Percentiles rank a stretch among this genome's conserved stretches.
Evolutionary conservation across 768 basidiomycete species (phyloP).

Genomic region (Boletus sp.): DNA sequence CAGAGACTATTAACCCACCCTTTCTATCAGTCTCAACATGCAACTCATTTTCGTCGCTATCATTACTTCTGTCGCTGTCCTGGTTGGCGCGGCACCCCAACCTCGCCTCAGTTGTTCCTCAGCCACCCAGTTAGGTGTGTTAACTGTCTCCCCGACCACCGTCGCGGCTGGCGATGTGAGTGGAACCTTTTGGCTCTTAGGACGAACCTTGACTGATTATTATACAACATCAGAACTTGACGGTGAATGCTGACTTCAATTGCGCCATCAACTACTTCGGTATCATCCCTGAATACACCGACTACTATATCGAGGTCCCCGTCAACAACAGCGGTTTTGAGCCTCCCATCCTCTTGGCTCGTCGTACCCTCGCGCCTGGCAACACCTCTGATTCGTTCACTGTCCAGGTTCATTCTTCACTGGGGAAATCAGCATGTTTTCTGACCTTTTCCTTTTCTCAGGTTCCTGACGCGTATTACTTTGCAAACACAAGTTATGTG

Average conservation of each 20-base stretch:
- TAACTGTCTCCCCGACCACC: slow-evolving; percentile 18
- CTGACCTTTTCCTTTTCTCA: slow-evolving; percentile 8
- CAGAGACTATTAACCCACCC: neutral
- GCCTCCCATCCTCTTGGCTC: slow-evolving; percentile 28
- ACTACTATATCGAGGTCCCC: slow-evolving; percentile 35
- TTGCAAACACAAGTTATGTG: slow-evolving; percentile 17
- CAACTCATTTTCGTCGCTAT: slow-evolving; percentile 11
- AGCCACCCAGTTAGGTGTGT: slow-evolving; percentile 19
- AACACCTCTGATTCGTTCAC: slow-evolving; percentile 14
- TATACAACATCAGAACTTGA: slow-evolving; percentile 13
- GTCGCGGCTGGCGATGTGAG: slow-evolving; percentile 26
- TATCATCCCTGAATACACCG: slow-evolving; percentile 24
- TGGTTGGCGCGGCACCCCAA: slow-evolving; percentile 18
- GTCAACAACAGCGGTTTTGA: slow-evolving; percentile 30
- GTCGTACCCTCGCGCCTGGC: slow-evolving; percentile 12
- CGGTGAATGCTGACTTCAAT: slow-evolving; percentile 22
- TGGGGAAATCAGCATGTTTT: too few species aligned
- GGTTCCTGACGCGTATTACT: slow-evolving; percentile 26
- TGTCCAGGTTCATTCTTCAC: slow-evolving; percentile 11
- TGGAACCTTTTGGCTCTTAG: neutral
- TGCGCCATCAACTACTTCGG: slow-evolving; percentile 23
- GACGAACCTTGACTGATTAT: slow-evolving; percentile 1
- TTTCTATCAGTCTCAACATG: slow-evolving; percentile 11
- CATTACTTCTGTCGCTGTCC: slow-evolving; percentile 6
- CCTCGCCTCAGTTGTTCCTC: slow-evolving; percentile 22